Base-by-base conservation (phyloP, 78 protist genomes). In the Anaeramoeba flamelloides region DNA sequence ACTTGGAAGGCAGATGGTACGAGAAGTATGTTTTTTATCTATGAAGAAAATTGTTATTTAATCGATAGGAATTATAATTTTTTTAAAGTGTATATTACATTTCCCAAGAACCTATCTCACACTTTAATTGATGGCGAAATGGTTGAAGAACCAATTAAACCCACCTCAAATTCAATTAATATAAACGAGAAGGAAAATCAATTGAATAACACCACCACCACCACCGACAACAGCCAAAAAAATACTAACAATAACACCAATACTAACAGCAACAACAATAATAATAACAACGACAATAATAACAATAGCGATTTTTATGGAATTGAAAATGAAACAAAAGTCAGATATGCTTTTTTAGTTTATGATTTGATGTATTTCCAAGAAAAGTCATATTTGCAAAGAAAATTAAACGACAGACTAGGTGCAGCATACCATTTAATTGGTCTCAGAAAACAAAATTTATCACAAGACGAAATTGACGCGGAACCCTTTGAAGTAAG, bases 1-100 rank as follows among this genome's bases (percentile, higher is more conserved):
- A 53, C 69, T 53, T 53, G 69, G 69, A 53, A 53, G 17, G 69
- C 69, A 53, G 69, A 53, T 53, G 69, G 69, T 26, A 53, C 69
- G 17, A 53, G 69, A 53, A 26, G 8, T 53, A 26, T 53, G 8
- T 26, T 53, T 8, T 8, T 53, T 53, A 53, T 53, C 17, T 53
- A 26, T 26, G 69, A 53, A 26, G 17, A 17, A 26, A 17, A 53
- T 26, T 26, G 34, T 53, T 53, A 53, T 53, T 53, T 53, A 17
- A 26, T 8, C 17, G 69, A 53, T 53, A 53, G 69, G 17, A 53
- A 53, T 53, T 53, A 26, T 53, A 53, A 17, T 53, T 53, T 53
- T 53, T 53, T 26, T 53, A 53, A 53, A 53, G 69, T 53, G 8
- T 8, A 53, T 53, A 53, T 53, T 8, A 53, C 8, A 26, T 53